Evolutionary conservation across 306 rosid species (phyloP).

Genomic region (Gillenia trifoliata): DNA sequence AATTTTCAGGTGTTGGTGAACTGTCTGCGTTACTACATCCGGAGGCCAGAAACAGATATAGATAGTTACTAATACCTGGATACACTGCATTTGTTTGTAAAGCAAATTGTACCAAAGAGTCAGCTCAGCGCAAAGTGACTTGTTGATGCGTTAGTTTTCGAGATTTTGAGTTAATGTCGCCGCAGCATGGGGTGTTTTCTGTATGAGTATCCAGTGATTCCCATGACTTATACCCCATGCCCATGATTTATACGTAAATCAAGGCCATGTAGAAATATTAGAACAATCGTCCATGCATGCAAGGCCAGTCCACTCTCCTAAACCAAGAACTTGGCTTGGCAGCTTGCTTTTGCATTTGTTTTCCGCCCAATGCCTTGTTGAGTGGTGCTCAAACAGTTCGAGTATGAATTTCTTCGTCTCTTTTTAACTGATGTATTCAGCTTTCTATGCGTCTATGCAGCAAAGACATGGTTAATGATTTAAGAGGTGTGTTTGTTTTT

Average conservation of each 20-base stretch:
- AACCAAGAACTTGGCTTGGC: too few relatives aligned
- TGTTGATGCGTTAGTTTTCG: background rate
- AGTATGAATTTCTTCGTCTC: too few relatives aligned
- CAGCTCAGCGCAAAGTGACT: background rate
- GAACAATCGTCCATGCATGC: background rate
- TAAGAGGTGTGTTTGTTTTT: too few relatives aligned
- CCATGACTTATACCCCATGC: background rate
- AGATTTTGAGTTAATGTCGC: constrained; percentile 6
- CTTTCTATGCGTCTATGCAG: background rate
- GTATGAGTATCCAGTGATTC: background rate
- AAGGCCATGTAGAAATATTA: too few relatives aligned
- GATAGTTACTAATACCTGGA: constrained; percentile 59
- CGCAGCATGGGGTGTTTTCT: constrained; percentile 1
- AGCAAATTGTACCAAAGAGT: constrained; percentile 7
- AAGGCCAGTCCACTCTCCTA: too few relatives aligned
- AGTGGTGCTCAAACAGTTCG: background rate
- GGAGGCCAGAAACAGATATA: constrained; percentile 89
- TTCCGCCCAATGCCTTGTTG: background rate
- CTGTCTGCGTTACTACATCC: constrained; percentile 81
- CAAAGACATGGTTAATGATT: background rate
- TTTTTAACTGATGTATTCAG: background rate
- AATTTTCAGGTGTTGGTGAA: constrained; percentile 75
- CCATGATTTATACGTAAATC: too few relatives aligned
- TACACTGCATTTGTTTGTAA: constrained; percentile 3
- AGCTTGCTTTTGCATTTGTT: too few relatives aligned